A percentile compares a stretch with the other conserved stretches of the same genome.
These are phyloP conservation scores for Ostreobium quekettii DNA, from an alignment of 139 green algal species.

Conservation along the genomic window DNA sequence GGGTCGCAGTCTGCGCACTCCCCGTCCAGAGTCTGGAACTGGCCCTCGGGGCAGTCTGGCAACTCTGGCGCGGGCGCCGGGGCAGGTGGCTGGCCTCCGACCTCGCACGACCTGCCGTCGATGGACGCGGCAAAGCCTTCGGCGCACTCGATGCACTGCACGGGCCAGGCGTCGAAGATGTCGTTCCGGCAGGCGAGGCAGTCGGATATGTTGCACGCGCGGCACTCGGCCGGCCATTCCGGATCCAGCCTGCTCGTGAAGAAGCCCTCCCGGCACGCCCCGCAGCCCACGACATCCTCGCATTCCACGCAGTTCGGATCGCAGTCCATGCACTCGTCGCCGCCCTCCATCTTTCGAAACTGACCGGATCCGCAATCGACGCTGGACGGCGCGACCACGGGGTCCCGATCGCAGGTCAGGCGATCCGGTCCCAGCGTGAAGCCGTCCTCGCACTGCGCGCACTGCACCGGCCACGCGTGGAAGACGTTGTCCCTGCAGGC, in stretches of 20 bases:
- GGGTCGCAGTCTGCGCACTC: not conserved
- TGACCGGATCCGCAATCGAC: not conserved
- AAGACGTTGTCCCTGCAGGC: not conserved
- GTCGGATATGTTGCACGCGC: not conserved
- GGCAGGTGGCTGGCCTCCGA: no score
- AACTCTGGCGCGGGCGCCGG: no score
- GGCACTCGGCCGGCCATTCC: not conserved
- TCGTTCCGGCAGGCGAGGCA: not conserved
- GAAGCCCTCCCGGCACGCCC: not conserved
- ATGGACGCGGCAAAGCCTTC: no score
- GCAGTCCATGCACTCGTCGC: slow-evolving; percentile 3
- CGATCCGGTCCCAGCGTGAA: not conserved
- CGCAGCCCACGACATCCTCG: not conserved
- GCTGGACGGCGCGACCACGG: not conserved
- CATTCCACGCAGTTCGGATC: slow-evolving; percentile 10
- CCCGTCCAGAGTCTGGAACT: not conserved
- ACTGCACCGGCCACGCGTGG: not conserved
- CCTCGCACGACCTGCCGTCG: no score
- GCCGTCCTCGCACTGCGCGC: not conserved
- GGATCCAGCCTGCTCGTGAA: not conserved
- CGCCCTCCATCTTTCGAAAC: not conserved
- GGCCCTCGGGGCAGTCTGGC: not conserved
- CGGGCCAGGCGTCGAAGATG: not conserved
- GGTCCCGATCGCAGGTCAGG: not conserved
- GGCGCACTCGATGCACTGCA: not conserved